Conservation (phyloP, 768 basidiomycete genomes). For the Phylloporus sp. region DNA sequence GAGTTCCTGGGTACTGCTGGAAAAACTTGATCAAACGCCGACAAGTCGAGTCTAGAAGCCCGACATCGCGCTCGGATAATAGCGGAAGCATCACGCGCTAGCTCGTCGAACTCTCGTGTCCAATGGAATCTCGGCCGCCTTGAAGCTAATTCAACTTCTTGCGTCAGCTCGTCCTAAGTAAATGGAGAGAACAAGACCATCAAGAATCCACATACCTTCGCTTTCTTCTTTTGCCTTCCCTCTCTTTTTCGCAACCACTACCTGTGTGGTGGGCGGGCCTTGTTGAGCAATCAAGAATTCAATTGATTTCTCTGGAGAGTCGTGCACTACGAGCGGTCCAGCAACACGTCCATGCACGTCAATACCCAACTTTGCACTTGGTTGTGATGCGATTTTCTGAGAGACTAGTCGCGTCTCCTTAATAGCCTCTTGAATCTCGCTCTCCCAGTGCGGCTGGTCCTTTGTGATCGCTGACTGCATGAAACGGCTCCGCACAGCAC, state of each 20-base stretch:
- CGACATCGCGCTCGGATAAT: conserved; percentile 80
- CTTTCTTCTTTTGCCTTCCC: conserved; percentile 24
- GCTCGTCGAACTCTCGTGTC: conserved; percentile 84
- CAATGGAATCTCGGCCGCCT: conserved; percentile 73
- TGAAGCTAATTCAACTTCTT: conserved; percentile 10
- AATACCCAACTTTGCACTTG: conserved; percentile 14
- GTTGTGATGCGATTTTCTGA: conserved; percentile 39
- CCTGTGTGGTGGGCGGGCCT: conserved; percentile 37
- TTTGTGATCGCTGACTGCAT: conserved; percentile 51
- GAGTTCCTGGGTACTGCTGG: conserved; percentile 68
- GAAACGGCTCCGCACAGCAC: conserved; percentile 52
- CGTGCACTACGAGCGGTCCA: conserved; percentile 36
- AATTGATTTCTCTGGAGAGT: conserved; percentile 48
- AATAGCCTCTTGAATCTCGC: conserved; percentile 51
- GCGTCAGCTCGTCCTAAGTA: conserved; percentile 4
- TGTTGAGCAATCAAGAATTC: conserved; percentile 48
- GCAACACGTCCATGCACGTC: conserved; percentile 2
- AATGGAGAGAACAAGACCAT: background rate
- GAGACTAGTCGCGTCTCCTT: conserved; percentile 49
- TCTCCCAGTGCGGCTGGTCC: conserved; percentile 57
- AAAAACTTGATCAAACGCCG: conserved; percentile 73
- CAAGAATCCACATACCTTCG: conserved; percentile 25
- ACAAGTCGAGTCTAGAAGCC: conserved; percentile 58
- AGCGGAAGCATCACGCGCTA: conserved; percentile 77
- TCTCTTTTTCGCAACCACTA: conserved; percentile 34